Evolutionary conservation across 139 green algal species (phyloP), one percentile per base, ranked within the genome.

Genomic region (Chlorella vulgaris): DNA sequence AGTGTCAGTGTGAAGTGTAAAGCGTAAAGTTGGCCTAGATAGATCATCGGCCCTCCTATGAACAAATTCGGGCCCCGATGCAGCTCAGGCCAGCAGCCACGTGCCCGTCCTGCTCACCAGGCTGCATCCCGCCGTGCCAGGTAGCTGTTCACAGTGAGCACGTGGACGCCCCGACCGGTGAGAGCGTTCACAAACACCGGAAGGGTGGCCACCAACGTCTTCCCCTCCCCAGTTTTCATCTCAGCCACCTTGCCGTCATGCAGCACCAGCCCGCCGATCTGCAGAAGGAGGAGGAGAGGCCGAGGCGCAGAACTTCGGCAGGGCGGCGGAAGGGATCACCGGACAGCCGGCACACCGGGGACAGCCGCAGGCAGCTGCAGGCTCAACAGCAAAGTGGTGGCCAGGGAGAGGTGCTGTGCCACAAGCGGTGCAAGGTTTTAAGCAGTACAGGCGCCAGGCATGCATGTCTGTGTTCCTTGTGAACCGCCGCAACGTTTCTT

Each of bases 141-240:
- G 85, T 98, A 98, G 67, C 97, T 93, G 84, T 98, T 98, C 19
- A 98, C 94, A 2, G 94, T 97, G 19, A 98, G 87, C 2, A 98
- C 85, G 83, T 98, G 95, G 58, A 98, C 95, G 18, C 92, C 92
- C 2, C 82, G 3, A 88, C 84, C 68, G 67, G 66, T 61, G 19
- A 78, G 74, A 1, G 63, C 50, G 51, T 96, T 85, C 28, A 95
- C 75, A 65, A 91, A 91, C 22, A 85, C 84, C 0, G 94, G 89
- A 33, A 98, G 81, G 15, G 90, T 91, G 43, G 94, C 94, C 40
- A 98, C 96, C 43, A 99, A 92, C 2, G 96, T 99, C 85, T 99
- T 99, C 70, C 96, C 96, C 89, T 99, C 96, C 24, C 95, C 96
- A 7, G 96, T 99, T 40, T 86, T 74, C 96, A 99, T 99, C 90